These are phyloP conservation scores for Globisporangium acanthophoron DNA, from an alignment of 352 stramenopile genomes.

Conservation along the genomic window DNA sequence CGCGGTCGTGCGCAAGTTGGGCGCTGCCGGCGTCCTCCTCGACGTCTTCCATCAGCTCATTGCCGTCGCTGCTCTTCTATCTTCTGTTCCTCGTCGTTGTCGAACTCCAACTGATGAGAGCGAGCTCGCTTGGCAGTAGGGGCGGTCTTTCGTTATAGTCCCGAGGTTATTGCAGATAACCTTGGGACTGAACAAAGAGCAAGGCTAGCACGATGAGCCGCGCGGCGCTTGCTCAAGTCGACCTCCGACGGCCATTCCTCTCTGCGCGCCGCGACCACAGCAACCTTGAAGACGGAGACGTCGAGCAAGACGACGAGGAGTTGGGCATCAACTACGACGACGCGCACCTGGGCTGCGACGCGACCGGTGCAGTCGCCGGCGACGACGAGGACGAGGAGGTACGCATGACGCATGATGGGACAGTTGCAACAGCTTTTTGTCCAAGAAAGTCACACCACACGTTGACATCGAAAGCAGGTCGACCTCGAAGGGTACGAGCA, in stretches of 20 bases:
- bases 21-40: too few species aligned
- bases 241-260: conserved; percentile 1
- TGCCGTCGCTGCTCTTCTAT: too few species aligned
- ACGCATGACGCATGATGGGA: too few species aligned
- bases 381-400: conserved; percentile 23
- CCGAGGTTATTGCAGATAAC: too few species aligned
- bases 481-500: conserved; percentile 60
- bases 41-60: too few species aligned
- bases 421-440: neutral
- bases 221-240: conserved; percentile 6
- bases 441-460: neutral
- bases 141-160: too few species aligned
- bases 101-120: too few species aligned
- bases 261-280: neutral
- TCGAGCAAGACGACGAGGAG: conserved; percentile 5
- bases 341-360: neutral
- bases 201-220: conserved; percentile 5
- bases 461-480: conserved; percentile 19
- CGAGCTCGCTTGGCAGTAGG: too few species aligned
- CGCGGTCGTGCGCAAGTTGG: too few species aligned
- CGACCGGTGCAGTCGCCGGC: neutral
- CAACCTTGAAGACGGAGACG: neutral
- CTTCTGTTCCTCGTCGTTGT: too few species aligned
- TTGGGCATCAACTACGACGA: neutral
- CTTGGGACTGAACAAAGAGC: too few species aligned